Evolutionary conservation across 2,329 filamentous ascomycete species (phyloP).

Genomic region (Apiospora koreana): DNA sequence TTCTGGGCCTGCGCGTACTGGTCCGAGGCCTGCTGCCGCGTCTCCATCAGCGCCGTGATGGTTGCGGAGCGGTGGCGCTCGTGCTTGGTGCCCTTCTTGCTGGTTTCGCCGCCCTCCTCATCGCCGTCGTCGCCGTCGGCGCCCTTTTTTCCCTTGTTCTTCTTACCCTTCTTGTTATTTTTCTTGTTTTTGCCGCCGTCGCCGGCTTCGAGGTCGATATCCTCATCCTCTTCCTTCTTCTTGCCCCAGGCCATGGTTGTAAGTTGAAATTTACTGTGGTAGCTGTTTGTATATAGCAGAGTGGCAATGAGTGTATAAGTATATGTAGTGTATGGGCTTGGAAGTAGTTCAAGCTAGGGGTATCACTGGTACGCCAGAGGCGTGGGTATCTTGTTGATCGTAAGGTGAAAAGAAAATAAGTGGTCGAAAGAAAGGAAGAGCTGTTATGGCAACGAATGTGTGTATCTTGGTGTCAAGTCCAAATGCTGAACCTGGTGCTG

Average conservation of each 20-base stretch:
- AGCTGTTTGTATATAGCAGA: neutral
- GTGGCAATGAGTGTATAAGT: neutral
- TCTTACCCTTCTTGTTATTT: neutral
- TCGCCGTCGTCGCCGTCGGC: neutral
- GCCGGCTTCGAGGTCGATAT: neutral
- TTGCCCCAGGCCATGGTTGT: neutral
- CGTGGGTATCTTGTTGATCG: neutral
- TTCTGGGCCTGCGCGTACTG: conserved; percentile 4
- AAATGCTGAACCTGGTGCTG: neutral
- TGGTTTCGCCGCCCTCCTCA: neutral
- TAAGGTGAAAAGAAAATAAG: neutral
- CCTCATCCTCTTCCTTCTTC: neutral
- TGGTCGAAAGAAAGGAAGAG: neutral
- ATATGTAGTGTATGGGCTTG: neutral
- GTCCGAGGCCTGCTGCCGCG: conserved; percentile 5
- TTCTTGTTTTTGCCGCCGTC: neutral
- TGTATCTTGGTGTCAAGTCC: neutral
- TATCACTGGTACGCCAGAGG: neutral
- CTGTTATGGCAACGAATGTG: neutral
- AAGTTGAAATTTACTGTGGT: no score
- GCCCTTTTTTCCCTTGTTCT: neutral
- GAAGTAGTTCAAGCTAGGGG: neutral
- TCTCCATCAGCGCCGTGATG: conserved; percentile 7
- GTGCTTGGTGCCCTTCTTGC: neutral
- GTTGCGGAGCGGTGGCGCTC: conserved; percentile 5